phyloP scores from a whole-genome alignment of 768 basidiomycete species.

The Udeniomyces megalosporus region DNA sequence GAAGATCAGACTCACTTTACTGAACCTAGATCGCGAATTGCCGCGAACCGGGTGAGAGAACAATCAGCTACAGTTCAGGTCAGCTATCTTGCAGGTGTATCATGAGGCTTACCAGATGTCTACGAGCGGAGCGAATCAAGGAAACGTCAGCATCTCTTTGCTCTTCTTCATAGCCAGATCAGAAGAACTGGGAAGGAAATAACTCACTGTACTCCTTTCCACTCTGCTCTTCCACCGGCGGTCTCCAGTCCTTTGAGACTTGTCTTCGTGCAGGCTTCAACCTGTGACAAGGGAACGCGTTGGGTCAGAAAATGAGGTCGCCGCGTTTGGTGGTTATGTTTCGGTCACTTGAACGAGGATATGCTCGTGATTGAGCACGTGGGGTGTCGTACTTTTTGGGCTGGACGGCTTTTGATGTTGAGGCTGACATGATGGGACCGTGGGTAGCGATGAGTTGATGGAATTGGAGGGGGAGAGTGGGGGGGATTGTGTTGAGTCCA shows the following conservation, averaged over 20 bases:
- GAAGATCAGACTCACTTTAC: slow-evolving; percentile 1
- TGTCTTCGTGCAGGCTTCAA: slow-evolving; percentile 86
- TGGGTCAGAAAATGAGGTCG: no score
- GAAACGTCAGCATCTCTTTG: slow-evolving; percentile 2
- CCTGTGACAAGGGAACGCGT: neutral
- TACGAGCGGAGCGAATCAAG: slow-evolving; percentile 9
- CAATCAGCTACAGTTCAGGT: neutral
- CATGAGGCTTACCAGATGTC: slow-evolving; percentile 66
- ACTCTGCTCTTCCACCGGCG: slow-evolving; percentile 76
- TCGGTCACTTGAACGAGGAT: no score
- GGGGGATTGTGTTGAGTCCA: no score
- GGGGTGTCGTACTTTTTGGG: no score
- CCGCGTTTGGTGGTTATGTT: no score
- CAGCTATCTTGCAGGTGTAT: neutral
- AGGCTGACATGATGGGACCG: no score
- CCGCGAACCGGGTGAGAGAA: neutral
- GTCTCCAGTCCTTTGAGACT: slow-evolving; percentile 76
- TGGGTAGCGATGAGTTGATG: no score
- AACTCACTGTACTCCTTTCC: slow-evolving; percentile 89
- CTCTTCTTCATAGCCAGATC: slow-evolving; percentile 17
- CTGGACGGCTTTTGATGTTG: no score
- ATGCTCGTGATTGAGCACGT: no score
- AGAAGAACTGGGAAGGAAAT: slow-evolving; percentile 5
- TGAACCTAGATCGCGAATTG: neutral
- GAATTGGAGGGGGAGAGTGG: no score